Base-by-base conservation (phyloP, 176 grass and related monocot species). In the Juncus inflexus region DNA sequence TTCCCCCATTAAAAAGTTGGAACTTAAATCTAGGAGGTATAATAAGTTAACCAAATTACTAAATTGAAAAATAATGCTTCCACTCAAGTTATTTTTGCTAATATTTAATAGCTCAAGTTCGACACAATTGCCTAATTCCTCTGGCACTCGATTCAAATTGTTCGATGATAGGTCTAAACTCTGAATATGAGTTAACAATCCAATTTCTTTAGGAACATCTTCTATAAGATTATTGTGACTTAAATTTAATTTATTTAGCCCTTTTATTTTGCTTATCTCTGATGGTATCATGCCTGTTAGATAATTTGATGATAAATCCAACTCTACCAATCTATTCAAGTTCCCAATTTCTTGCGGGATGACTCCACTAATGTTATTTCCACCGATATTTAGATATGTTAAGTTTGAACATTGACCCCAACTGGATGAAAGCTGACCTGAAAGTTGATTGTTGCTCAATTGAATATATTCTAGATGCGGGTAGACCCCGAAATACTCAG, bases 51-150 rank as follows among this genome's bases (percentile, higher is more conserved):
- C 40, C 15, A 78, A 65, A 15, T 77, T 12, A 6, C 80, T 47
- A 3, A 87, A 69, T 16, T 40, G 11, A 11, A 4, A 10, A 5
- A 76, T 80, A 64, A 87, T 83, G 9, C 49, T 68, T 58, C 76
- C 85, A 2, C 4, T 55, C 10, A 87, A 47, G 0, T 39, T 12
- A 6, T 87, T 87, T 1, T 53, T 45, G 8, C 55, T 59, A 0
- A 88, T 35, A 14, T 43, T 42, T 42, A 88, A 50, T 1, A 37
- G 4, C 0, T 41, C 6, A 52, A 88, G 63, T 55, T 83, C 80
- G 7, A 15, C 3, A 16, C 65, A 78, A 5, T 42, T 36, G 6
- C 66, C 56, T 15, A 71, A 35, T 63, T 70, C 19, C 7, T 54
- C 2, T 62, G 60, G 37, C 9, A 51, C 14, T 9, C 19, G 50